Evolutionary conservation across 2,329 filamentous ascomycete genomes (phyloP), one percentile per base, ranked within the genome.

Genomic region (Ophiocordyceps robertsii): DNA sequence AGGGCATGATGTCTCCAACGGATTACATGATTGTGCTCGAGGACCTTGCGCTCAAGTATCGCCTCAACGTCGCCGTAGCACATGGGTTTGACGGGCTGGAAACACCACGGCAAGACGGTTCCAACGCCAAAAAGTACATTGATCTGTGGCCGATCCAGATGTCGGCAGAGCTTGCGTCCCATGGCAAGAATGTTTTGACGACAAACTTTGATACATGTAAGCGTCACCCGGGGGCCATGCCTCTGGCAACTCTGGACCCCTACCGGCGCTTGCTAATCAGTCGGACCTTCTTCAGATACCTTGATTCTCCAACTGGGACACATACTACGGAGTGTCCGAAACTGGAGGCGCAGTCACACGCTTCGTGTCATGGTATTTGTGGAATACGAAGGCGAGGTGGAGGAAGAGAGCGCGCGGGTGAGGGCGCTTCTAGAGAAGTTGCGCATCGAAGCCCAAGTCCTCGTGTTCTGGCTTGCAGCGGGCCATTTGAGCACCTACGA

Each of bases 141-240:
- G 87, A 94, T 54, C 65, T 94, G 5, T 94, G 87, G 87, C 87
- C 87, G 0, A 92, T 94, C 42, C 88, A 94, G 50, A 94, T 94
- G 85, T 90, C 86, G 6, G 86, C 86, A 1, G 84, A 90, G 52
- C 75, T 92, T 30, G 75, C 77, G 1, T 69, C 81, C 1, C 78
- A 82, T 48, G 72, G 71, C 1, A 75, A 77, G 54, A 79, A 71
- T 48, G 70, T 92, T 6, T 60, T 90, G 43, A 93, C 87, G 0
- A 92, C 84, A 0, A 94, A 94, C 50, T 93, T 94, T 57, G 87
- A 94, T 58, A 94, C 87, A 0, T 93, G 88, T 72, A 77, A 62
- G 74, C 60, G 12, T 33, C 6, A 16, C 31, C 31, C 4, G 11
- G 11, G 12, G n/a, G 5, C 11, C 31, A 4, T 11, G 9, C 31